phyloP scores from a whole-genome alignment of 2,329 filamentous ascomycete species.

The Trichoderma sp. region DNA sequence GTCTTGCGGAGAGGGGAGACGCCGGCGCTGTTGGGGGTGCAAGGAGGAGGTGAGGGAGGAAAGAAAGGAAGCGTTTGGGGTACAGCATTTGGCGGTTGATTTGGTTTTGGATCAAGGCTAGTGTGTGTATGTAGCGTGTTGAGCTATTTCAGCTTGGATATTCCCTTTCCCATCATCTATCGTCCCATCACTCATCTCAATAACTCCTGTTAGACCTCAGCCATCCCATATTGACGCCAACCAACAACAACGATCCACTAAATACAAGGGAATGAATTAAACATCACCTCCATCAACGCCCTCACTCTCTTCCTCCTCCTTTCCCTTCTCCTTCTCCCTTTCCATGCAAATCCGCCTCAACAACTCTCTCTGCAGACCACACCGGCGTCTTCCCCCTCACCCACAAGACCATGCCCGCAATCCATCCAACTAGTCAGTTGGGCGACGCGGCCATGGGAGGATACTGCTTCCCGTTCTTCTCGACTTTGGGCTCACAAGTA shows the following conservation, averaged over 20 bases:
- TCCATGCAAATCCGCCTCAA: slow-evolving; percentile 28
- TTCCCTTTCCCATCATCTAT: neutral
- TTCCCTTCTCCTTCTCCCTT: neutral
- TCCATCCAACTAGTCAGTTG: slow-evolving; percentile 37
- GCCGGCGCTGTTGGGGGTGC: slow-evolving; percentile 41
- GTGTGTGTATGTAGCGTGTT: neutral
- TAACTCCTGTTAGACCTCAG: neutral
- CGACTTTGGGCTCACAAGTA: slow-evolving; percentile 62
- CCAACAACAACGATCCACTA: neutral
- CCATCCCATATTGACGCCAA: neutral
- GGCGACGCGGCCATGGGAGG: slow-evolving; percentile 58
- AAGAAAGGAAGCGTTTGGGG: neutral
- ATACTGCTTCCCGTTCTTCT: slow-evolving; percentile 59
- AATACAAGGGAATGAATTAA: neutral
- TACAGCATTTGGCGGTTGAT: neutral
- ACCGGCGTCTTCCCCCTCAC: slow-evolving; percentile 30
- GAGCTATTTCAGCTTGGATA: neutral
- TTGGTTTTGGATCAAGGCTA: neutral
- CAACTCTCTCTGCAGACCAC: slow-evolving; percentile 33
- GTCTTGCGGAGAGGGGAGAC: slow-evolving; percentile 70
- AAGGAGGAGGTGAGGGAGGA: slow-evolving; percentile 32
- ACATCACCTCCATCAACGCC: neutral
- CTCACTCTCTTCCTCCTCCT: neutral
- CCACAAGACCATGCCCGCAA: slow-evolving; percentile 32
- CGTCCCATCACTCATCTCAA: neutral